Evolutionary conservation across 1,284 basidiomycete genomes (phyloP).

Genomic region (Trichosporon asahii): DNA sequence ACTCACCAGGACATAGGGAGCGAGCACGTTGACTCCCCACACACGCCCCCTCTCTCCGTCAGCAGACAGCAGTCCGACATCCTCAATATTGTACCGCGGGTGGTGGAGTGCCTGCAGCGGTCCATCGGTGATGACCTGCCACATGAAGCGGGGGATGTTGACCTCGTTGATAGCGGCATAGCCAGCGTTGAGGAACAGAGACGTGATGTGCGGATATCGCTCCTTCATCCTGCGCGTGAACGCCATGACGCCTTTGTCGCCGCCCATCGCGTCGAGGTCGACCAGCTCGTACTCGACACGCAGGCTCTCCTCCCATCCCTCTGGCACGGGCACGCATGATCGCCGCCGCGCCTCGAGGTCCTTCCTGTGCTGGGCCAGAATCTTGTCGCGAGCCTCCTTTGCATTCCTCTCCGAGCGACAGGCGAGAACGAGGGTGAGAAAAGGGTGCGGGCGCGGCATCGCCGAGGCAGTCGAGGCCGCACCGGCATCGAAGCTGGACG

Average conservation of each 20-base stretch:
- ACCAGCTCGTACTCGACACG: conserved; percentile 62
- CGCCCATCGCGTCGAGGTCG: conserved; percentile 60
- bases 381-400: conserved; percentile 59
- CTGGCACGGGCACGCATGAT: conserved; percentile 44
- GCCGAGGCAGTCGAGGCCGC: not conserved
- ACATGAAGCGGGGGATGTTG: conserved; percentile 57
- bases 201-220: conserved; percentile 64
- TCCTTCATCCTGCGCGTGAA: conserved; percentile 61
- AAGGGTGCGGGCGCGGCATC: conserved; percentile 49
- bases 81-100: conserved; percentile 64
- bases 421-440: conserved; percentile 74
- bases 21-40: conserved; percentile 83
- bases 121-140: conserved; percentile 57
- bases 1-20: conserved; percentile 74
- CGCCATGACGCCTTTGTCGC: conserved; percentile 61
- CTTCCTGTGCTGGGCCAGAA: conserved; percentile 59
- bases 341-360: conserved; percentile 52
- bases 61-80: conserved; percentile 60
- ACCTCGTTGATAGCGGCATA: conserved; percentile 60
- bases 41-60: conserved; percentile 71
- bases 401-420: conserved; percentile 69
- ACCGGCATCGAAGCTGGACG: conserved; percentile 27
- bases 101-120: conserved; percentile 56
- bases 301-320: conserved; percentile 62
- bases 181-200: conserved; percentile 79